Conservation (phyloP, 441 rosid species). For the Theobroma grandiflorum region DNA sequence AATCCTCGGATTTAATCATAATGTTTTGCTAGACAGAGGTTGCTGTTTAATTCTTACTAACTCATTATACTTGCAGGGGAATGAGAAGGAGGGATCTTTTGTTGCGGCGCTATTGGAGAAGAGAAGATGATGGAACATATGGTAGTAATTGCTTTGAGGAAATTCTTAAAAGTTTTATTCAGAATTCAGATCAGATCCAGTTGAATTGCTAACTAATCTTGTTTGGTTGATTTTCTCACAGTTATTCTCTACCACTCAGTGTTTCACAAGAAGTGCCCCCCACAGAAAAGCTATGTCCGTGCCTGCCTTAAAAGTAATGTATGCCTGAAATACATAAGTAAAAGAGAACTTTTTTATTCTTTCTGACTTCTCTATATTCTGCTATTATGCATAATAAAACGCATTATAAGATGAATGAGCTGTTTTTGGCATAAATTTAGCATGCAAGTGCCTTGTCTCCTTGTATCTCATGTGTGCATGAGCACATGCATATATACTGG, state of each 20-base stretch:
- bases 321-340: constrained; percentile 58
- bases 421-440: constrained; percentile 9
- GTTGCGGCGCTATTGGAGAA: constrained; percentile 95
- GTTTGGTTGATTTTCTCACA: constrained; percentile 44
- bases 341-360: constrained; percentile 24
- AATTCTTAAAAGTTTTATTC: constrained; percentile 24
- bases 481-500: neutral
- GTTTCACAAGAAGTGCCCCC: constrained; percentile 92
- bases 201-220: constrained; percentile 31
- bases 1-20: constrained; percentile 17
- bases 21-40: constrained; percentile 19
- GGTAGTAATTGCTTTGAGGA: constrained; percentile 52
- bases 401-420: constrained; percentile 13
- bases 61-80: constrained; percentile 62
- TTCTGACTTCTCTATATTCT: constrained; percentile 20
- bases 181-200: constrained; percentile 14
- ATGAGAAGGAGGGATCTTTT: constrained; percentile 86
- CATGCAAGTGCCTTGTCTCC: neutral
- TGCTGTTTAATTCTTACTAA: constrained; percentile 32
- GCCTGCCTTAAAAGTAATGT: constrained; percentile 99
- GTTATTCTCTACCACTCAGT: constrained; percentile 96
- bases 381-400: neutral
- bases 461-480: constrained; percentile 7
- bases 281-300: constrained; percentile 83
- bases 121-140: constrained; percentile 98